Evolutionary conservation across 371 early-diverging fungal genomes (phyloP).

Genomic region (Rhizopus arrhizus): DNA sequence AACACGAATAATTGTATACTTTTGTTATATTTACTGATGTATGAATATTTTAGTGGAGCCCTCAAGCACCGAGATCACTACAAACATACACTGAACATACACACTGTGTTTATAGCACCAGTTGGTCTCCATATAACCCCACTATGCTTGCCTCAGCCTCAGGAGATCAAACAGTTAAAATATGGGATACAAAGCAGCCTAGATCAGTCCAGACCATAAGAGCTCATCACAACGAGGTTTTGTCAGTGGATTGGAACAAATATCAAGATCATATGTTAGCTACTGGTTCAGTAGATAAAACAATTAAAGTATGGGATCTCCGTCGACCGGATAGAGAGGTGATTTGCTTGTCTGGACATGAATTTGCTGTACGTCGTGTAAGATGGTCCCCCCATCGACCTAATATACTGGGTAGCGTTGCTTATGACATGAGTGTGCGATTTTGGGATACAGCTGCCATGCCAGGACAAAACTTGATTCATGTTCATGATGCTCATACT

Average conservation of each 20-base stretch:
- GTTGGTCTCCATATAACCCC: constrained; percentile 83
- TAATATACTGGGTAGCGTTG: constrained; percentile 76
- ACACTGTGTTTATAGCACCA: constrained; percentile 85
- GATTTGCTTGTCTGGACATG: constrained; percentile 76
- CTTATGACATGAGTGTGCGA: constrained; percentile 94
- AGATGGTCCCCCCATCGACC: constrained; percentile 89
- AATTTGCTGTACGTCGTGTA: constrained; percentile 88
- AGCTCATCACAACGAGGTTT: constrained; percentile 87
- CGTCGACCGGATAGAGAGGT: constrained; percentile 75
- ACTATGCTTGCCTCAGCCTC: constrained; percentile 84
- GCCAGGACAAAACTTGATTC: constrained; percentile 55
- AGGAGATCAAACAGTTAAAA: constrained; percentile 85
- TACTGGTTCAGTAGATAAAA: constrained; percentile 87
- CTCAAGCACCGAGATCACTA: constrained; percentile 76
- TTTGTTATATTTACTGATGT: background rate
- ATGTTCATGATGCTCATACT: constrained; percentile 80
- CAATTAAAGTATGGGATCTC: constrained; percentile 89
- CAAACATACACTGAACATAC: constrained; percentile 85
- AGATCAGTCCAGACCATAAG: constrained; percentile 72
- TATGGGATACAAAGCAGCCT: constrained; percentile 84
- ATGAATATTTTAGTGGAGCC: constrained; percentile 74
- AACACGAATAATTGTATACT: constrained; percentile 12
- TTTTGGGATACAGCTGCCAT: constrained; percentile 84
- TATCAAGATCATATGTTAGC: constrained; percentile 79
- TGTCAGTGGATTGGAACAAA: constrained; percentile 95